Evolutionary conservation across 1,139 yeast species (phyloP).

Genomic region (Yamadazyma sp.): DNA sequence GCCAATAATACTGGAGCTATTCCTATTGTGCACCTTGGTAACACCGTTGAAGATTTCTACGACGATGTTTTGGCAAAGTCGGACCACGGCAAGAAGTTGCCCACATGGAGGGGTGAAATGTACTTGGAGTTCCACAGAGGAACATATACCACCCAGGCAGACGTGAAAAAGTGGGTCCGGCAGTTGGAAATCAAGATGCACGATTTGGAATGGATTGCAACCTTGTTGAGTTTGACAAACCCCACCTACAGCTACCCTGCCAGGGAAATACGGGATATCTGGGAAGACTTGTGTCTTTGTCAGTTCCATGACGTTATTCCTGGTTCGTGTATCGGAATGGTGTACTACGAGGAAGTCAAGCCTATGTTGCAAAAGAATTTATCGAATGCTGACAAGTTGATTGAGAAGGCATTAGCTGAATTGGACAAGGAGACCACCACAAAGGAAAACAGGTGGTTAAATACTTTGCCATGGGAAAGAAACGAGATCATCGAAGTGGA

Average conservation of each 20-base stretch:
- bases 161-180: slow-evolving; percentile 79
- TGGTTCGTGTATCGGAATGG: slow-evolving; percentile 94
- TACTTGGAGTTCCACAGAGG: slow-evolving; percentile 96
- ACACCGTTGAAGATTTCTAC: slow-evolving; percentile 76
- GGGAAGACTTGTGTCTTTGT: slow-evolving; percentile 88
- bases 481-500: slow-evolving; percentile 47
- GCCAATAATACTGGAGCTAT: slow-evolving; percentile 77
- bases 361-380: slow-evolving; percentile 68
- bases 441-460: slow-evolving; percentile 26
- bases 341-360: slow-evolving; percentile 87
- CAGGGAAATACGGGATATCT: slow-evolving; percentile 61
- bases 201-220: slow-evolving; percentile 81
- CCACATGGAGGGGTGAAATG: slow-evolving; percentile 90
- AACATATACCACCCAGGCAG: slow-evolving; percentile 91
- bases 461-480: slow-evolving; percentile 72
- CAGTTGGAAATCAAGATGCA: slow-evolving; percentile 74
- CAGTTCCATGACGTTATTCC: slow-evolving; percentile 98
- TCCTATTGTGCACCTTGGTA: slow-evolving; percentile 79
- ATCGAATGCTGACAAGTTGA: slow-evolving; percentile 51
- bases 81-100: slow-evolving; percentile 63
- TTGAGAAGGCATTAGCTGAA: slow-evolving; percentile 46
- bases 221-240: slow-evolving; percentile 62
- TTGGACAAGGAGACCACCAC: slow-evolving; percentile 17
- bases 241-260: slow-evolving; percentile 67
- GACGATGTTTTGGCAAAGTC: slow-evolving; percentile 63